Conservation (phyloP, 352 stramenopile species). For the Pythium inflatum region DNA sequence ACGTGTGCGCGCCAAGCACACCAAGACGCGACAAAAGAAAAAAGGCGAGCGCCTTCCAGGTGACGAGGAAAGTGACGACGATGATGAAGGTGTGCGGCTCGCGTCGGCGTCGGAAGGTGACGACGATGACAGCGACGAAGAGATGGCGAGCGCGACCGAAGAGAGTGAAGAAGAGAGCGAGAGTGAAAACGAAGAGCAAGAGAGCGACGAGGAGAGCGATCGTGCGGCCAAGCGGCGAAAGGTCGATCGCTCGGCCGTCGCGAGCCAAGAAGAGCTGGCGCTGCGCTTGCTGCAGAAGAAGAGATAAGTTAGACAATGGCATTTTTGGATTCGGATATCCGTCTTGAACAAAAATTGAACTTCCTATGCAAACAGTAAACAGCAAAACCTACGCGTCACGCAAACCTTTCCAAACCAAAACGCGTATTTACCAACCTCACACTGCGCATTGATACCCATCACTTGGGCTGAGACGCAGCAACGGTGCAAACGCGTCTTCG, state of each 20-base stretch:
- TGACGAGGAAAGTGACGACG: constrained; percentile 35
- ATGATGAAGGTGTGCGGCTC: constrained; percentile 35
- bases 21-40: constrained; percentile 85
- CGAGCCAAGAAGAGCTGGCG: constrained; percentile 79
- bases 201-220: constrained; percentile 30
- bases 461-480: too few species aligned
- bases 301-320: constrained; percentile 18
- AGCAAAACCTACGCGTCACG: too few species aligned
- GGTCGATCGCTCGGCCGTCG: constrained; percentile 52
- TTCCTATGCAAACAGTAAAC: too few species aligned
- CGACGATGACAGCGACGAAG: constrained; percentile 36
- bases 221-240: constrained; percentile 38
- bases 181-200: constrained; percentile 38
- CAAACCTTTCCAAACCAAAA: too few species aligned
- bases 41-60: constrained; percentile 64
- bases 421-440: too few species aligned
- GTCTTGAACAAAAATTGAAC: too few species aligned
- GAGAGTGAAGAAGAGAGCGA: constrained; percentile 22
- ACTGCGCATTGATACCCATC: too few species aligned
- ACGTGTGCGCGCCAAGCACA: constrained; percentile 86
- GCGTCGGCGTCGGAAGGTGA: constrained; percentile 32
- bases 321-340: not conserved
- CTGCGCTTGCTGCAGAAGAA: constrained; percentile 77
- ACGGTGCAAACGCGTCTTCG: too few species aligned
- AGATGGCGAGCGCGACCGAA: constrained; percentile 44